Base-by-base conservation (phyloP, 805 yeast species). In the Sugiyamaella valdiviana region DNA sequence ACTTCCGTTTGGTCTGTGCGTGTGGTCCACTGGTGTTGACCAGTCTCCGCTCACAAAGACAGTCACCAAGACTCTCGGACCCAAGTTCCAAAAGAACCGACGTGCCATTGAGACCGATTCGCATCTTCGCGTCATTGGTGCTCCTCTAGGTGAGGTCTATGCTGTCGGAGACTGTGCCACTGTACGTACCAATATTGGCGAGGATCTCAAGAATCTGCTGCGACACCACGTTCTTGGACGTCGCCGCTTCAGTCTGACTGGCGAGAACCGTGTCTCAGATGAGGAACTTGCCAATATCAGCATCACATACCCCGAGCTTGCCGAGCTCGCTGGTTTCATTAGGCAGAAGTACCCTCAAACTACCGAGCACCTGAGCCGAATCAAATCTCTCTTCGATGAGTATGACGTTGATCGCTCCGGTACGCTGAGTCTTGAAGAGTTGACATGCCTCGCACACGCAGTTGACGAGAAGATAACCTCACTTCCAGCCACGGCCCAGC, bases 21-120 rank as follows among this genome's bases (percentile, higher is more conserved):
- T 83, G 41, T 83, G 89, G 89, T 81, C 87, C 1, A 83, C 89
- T 0, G 89, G 89, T 51, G 85, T 82, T 36, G 78, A 84, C 5
- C 82, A 78, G 56, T 75, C 79, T 51, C 83, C 82, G 14, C 61
- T 83, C 44, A 81, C 85, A 6, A 73, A 74, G 59, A 73, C 72
- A 36, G 70, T 83, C 39, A 82, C 76, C 41, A 64, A 70, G 17
- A 63, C 70, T n/a, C 66, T 83, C 35, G 63, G 62, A 9, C 59
- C 63, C 10, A 70, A 65, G 1, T 60, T 66, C 24, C 88, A 83
- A 65, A 70, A 69, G 54, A 83, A 83, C 61, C 74, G 71, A 57
- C 76, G 84, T 56, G 89, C 88, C n/a, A 76, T 83, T 42, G 88
- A 83, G 61, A 82, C 88, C 0, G 89, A 83, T 61, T 70, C 83